Conservation (phyloP, 2,329 filamentous ascomycete species). For the Botrytis paeoniae region DNA sequence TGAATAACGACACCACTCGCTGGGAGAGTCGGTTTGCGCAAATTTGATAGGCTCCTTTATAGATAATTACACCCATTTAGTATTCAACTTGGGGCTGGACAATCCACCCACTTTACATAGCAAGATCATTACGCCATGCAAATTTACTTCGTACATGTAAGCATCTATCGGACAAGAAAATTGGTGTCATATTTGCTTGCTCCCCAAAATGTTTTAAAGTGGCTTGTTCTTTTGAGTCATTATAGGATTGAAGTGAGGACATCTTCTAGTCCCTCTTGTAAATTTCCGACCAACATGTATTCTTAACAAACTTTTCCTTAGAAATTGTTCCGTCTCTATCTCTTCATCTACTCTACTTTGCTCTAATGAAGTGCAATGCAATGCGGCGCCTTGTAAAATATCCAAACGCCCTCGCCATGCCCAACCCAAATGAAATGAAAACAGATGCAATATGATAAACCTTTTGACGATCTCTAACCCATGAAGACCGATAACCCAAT, state of each 20-base stretch:
- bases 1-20: not conserved
- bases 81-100: not conserved
- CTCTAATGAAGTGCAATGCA: not conserved
- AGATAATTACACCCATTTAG: not conserved
- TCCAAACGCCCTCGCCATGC: slow-evolving; percentile 10
- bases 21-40: not conserved
- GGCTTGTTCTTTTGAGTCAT: not conserved
- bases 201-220: not conserved
- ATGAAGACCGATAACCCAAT: slow-evolving; percentile 6
- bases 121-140: not conserved
- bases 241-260: not conserved
- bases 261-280: not conserved
- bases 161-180: not conserved
- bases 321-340: not conserved
- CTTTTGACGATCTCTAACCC: not conserved
- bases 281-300: not conserved
- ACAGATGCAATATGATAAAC: not conserved
- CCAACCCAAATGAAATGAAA: not conserved
- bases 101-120: not conserved
- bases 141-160: not conserved
- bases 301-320: not conserved
- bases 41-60: not conserved
- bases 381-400: not conserved
- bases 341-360: not conserved
- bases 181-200: not conserved